phyloP scores from a whole-genome alignment of 1,139 yeast genomes.

The Yamadazyma membranifaciens region DNA sequence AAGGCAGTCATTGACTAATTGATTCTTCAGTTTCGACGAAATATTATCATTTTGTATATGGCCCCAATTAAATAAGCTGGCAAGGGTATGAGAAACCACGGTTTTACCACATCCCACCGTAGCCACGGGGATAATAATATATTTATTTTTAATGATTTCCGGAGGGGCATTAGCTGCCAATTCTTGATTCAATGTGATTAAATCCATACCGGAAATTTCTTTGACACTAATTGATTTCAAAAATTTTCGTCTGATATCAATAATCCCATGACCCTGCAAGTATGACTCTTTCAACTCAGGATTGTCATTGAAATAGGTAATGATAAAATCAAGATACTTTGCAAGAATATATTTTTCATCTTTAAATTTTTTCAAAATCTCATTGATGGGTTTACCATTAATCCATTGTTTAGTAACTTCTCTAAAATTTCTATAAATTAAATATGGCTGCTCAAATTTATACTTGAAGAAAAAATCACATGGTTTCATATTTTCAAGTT shows the following conservation, averaged over 20 bases:
- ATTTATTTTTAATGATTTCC: constrained; percentile 31
- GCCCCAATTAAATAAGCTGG: constrained; percentile 58
- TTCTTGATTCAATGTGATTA: constrained; percentile 23
- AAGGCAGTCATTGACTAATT: constrained; percentile 52
- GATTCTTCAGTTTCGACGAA: constrained; percentile 45
- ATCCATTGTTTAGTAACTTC: constrained; percentile 74
- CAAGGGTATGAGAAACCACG: constrained; percentile 66
- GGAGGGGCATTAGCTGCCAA: constrained; percentile 15
- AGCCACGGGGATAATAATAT: constrained; percentile 76
- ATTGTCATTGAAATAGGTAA: constrained; percentile 48
- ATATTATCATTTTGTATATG: constrained; percentile 88
- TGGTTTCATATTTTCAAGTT: background rate
- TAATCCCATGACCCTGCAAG: constrained; percentile 66
- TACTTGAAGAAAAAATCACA: constrained; percentile 74
- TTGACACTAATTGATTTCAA: constrained; percentile 40
- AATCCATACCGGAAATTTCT: constrained; percentile 32
- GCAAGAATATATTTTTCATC: constrained; percentile 60
- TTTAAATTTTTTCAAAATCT: constrained; percentile 38
- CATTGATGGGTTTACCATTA: constrained; percentile 31
- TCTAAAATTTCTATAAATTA: constrained; percentile 86
- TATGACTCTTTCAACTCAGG: constrained; percentile 47
- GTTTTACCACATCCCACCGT: constrained; percentile 97
- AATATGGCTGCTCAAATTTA: constrained; percentile 93
- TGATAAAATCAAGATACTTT: constrained; percentile 67
- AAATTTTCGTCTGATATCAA: constrained; percentile 64